Conservation (phyloP, 495 filamentous ascomycete species). For the Aspergillus olivimuriae region DNA sequence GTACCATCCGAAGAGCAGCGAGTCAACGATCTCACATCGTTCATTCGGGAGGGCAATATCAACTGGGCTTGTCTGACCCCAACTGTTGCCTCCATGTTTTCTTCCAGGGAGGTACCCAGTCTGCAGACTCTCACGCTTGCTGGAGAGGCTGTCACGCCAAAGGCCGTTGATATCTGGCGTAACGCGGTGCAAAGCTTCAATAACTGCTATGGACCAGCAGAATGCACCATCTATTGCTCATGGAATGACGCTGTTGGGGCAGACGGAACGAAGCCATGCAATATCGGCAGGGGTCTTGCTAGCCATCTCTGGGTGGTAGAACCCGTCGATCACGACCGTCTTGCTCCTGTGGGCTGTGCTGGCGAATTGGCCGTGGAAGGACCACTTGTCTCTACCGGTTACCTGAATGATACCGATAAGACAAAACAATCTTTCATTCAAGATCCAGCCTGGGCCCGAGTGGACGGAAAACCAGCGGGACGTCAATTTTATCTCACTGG, state of each 20-base stretch:
- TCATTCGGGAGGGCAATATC: neutral
- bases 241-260: neutral
- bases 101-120: neutral
- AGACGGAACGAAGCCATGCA: too few species aligned
- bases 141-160: neutral
- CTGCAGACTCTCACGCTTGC: neutral
- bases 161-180: neutral
- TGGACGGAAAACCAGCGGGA: too few species aligned
- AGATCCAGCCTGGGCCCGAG: neutral
- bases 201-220: neutral
- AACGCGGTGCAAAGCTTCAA: neutral
- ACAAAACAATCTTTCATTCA: neutral
- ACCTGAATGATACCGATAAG: neutral
- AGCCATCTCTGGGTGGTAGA: neutral
- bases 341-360: neutral
- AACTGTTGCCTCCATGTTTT: neutral
- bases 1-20: neutral
- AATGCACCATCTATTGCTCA: neutral
- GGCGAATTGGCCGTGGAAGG: neutral
- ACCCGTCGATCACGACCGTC: neutral
- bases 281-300: neutral
- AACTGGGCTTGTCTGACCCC: neutral
- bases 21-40: neutral
- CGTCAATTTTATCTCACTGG: slow-evolving; percentile 4
- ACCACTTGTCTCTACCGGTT: neutral